Base-by-base conservation (phyloP, 345 rosid species). In the Leavenworthia alabamica region DNA sequence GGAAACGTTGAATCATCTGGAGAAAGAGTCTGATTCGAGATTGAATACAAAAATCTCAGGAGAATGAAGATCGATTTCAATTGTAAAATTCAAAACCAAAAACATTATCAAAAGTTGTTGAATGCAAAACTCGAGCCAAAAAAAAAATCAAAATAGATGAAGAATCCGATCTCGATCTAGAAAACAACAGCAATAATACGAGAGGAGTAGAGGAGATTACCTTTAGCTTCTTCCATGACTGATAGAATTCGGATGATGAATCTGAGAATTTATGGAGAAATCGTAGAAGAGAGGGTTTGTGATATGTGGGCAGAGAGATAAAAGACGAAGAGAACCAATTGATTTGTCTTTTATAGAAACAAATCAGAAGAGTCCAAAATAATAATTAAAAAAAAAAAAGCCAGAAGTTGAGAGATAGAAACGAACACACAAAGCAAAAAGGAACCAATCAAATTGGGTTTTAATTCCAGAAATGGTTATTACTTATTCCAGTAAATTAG, bases 201-300 rank as follows among this genome's bases (percentile, higher is more conserved):
- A n/a, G n/a, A 60, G 0, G 56, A 68, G 40, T 1, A 36, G 56
- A 56, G n/a, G 59, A 48, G 6, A 27, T 23, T 53, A 63, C 70
- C 70, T 1, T 64, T 56, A 19, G 70, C 55, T 56, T 56, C 70
- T 57, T 71, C 75, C 70, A 64, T 57, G 54, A 42, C 33, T 56
- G n/a, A n/a, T n/a, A n/a, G n/a, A n/a, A n/a, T n/a, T n/a, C n/a
- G n/a, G n/a, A n/a, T n/a, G n/a, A n/a, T n/a, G n/a, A n/a, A n/a
- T n/a, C n/a, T n/a, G n/a, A 29, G 44, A 9, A 3, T 62, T 13
- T 6, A 23, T 5, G 5, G 44, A 13, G 41, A 39, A 37, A 46
- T 57, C 17, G 41, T n/a, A 13, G 24, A 39, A 33, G n/a, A n/a
- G n/a, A n/a, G 41, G 26, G 9, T 15, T 16, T 20, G 58, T n/a